phyloP scores from a whole-genome alignment of 306 rosid genomes.

The Castanea sativa region DNA sequence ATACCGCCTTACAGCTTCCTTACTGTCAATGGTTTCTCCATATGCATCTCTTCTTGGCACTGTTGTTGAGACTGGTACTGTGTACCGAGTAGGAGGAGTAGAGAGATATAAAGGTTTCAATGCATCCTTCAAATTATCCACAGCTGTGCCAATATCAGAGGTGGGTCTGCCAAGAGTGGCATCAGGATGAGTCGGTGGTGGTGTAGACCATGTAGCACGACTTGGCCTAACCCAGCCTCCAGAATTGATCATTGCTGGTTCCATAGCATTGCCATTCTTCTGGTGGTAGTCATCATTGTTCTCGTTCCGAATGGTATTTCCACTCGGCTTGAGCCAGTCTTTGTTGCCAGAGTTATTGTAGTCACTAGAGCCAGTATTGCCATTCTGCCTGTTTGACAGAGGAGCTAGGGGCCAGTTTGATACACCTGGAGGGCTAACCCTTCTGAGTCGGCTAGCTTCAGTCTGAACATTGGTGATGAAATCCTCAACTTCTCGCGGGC shows the following conservation, averaged over 20 bases:
- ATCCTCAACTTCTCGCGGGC: constrained; percentile 1
- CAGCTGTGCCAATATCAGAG: constrained; percentile 31
- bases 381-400: too few relatives aligned
- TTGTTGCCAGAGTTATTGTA: too few relatives aligned
- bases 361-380: too few relatives aligned
- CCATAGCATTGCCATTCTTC: too few relatives aligned
- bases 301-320: not conserved
- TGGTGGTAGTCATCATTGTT: not conserved
- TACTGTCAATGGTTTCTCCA: constrained; percentile 7
- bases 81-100: not conserved
- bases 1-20: constrained; percentile 7
- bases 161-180: constrained; percentile 38
- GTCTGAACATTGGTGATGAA: not conserved
- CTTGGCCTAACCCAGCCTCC: too few relatives aligned
- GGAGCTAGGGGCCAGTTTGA: too few relatives aligned
- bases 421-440: too few relatives aligned
- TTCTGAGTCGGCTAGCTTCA: too few relatives aligned
- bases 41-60: not conserved
- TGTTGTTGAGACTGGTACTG: not conserved
- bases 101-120: not conserved
- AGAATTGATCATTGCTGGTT: too few relatives aligned
- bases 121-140: constrained; percentile 33
- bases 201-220: not conserved
- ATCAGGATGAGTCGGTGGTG: constrained; percentile 19
- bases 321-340: too few relatives aligned